Conservation (phyloP, 306 rosid genomes). For the Glycine soja region DNA sequence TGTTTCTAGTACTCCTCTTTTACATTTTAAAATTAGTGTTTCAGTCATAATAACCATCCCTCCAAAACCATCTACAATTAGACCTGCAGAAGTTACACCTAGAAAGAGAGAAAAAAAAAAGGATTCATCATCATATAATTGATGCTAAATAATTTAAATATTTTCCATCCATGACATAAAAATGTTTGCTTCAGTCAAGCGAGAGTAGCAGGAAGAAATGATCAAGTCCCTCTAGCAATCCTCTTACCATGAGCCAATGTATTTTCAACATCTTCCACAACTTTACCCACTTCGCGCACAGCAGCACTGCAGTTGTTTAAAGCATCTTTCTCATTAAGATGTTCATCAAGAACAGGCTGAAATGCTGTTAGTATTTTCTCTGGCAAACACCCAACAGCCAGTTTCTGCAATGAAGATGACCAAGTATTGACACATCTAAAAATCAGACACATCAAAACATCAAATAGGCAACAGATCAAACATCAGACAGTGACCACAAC, state of each 20-base stretch:
- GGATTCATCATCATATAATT: not conserved
- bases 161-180: slow-evolving; percentile 4
- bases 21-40: too few relatives aligned
- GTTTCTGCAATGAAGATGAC: slow-evolving; percentile 70
- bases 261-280: slow-evolving; percentile 72
- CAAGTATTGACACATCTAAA: slow-evolving; percentile 46
- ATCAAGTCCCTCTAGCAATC: slow-evolving; percentile 32
- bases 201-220: slow-evolving; percentile 25
- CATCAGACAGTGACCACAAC: slow-evolving; percentile 44
- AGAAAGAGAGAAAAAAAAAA: not conserved
- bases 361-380: slow-evolving; percentile 86
- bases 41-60: too few relatives aligned
- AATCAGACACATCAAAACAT: slow-evolving; percentile 43
- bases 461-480: slow-evolving; percentile 35
- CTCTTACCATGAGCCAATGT: slow-evolving; percentile 74
- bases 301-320: slow-evolving; percentile 67
- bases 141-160: slow-evolving; percentile 12
- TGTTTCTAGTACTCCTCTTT: too few relatives aligned
- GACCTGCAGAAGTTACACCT: too few relatives aligned
- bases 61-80: too few relatives aligned
- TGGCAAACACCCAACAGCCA: slow-evolving; percentile 85
- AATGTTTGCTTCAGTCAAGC: slow-evolving; percentile 23
- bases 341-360: slow-evolving; percentile 86
- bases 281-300: slow-evolving; percentile 56
- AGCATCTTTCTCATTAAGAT: slow-evolving; percentile 74